These are phyloP conservation scores for Fusarium pininemorale DNA, from an alignment of 2,329 filamentous ascomycete species.

Conservation along the genomic window DNA sequence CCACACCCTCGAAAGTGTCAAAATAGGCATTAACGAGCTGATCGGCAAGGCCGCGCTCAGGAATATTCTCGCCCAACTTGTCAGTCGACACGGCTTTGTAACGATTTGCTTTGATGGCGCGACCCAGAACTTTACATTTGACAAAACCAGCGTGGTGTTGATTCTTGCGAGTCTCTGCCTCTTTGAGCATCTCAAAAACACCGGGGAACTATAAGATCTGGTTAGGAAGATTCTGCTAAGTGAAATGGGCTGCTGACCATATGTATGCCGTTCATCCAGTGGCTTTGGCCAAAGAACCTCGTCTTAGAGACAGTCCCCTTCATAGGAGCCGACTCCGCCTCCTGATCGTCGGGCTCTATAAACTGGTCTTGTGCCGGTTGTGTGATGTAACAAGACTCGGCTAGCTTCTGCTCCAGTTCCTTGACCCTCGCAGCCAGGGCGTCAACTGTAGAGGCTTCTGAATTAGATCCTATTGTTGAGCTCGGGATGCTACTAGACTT, in stretches of 20 bases:
- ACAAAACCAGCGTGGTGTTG: slow-evolving; percentile 47
- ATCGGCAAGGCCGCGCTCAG: slow-evolving; percentile 55
- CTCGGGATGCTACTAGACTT: slow-evolving; percentile 39
- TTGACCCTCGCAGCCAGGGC: slow-evolving; percentile 51
- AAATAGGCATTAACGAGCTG: slow-evolving; percentile 63
- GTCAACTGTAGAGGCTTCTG: slow-evolving; percentile 42
- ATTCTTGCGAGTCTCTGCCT: slow-evolving; percentile 40
- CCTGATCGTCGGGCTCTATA: background rate
- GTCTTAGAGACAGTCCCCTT: slow-evolving; percentile 54
- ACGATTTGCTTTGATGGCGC: slow-evolving; percentile 54
- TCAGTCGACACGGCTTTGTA: slow-evolving; percentile 47
- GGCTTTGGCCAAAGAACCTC: slow-evolving; percentile 58
- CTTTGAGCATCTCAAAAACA: slow-evolving; percentile 41
- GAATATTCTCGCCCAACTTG: slow-evolving; percentile 53
- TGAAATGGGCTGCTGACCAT: slow-evolving; percentile 47
- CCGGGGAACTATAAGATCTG: slow-evolving; percentile 42
- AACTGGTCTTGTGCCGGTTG: slow-evolving; percentile 25
- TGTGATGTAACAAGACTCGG: slow-evolving; percentile 40
- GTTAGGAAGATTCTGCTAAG: background rate
- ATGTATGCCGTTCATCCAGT: slow-evolving; percentile 58
- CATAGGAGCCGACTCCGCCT: slow-evolving; percentile 27
- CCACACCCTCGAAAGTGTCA: slow-evolving; percentile 63
- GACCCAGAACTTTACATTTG: slow-evolving; percentile 54
- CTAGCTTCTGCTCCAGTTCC: slow-evolving; percentile 56
- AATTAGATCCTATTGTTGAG: slow-evolving; percentile 41